A percentile compares a stretch with the other conserved stretches of the same genome.
Conservation (phyloP, 139 green algal species). For the Yamagishiella unicocca region DNA sequence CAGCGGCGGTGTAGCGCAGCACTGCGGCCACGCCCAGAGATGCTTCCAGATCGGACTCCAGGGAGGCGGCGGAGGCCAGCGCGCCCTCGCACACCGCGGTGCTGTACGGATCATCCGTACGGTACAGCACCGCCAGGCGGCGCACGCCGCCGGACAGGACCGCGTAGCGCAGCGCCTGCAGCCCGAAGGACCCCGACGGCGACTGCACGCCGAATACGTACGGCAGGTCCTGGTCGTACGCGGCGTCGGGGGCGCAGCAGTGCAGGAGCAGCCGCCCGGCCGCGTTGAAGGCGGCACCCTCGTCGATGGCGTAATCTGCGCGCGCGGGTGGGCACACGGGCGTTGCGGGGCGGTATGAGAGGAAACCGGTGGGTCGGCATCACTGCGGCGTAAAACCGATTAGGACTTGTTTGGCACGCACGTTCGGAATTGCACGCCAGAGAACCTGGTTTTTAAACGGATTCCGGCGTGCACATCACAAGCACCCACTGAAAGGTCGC, state of each 20-base stretch:
- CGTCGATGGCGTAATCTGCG: background rate
- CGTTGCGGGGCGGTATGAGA: too few species aligned
- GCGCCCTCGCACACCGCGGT: slow-evolving; percentile 1
- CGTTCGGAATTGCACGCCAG: too few species aligned
- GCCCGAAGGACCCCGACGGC: background rate
- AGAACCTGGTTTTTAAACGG: too few species aligned
- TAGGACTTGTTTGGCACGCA: too few species aligned
- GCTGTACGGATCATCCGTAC: slow-evolving; percentile 6
- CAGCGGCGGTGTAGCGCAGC: background rate
- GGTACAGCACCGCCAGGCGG: background rate
- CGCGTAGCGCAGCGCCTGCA: background rate
- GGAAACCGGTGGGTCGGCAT: too few species aligned
- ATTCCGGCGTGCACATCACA: too few species aligned
- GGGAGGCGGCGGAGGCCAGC: background rate
- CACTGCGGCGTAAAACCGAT: too few species aligned
- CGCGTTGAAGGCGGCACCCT: background rate
- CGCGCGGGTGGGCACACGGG: too few species aligned
- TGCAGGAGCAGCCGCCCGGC: slow-evolving; percentile 7
- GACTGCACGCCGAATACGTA: slow-evolving; percentile 17
- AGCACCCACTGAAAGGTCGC: too few species aligned
- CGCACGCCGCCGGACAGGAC: background rate
- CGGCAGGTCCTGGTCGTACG: background rate
- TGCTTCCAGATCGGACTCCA: background rate
- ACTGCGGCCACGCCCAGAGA: background rate
- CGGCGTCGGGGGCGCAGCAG: background rate